Evolutionary conservation across 2,329 filamentous ascomycete genomes (phyloP), one percentile per base, ranked within the genome.

Genomic region (Monilinia polystroma): DNA sequence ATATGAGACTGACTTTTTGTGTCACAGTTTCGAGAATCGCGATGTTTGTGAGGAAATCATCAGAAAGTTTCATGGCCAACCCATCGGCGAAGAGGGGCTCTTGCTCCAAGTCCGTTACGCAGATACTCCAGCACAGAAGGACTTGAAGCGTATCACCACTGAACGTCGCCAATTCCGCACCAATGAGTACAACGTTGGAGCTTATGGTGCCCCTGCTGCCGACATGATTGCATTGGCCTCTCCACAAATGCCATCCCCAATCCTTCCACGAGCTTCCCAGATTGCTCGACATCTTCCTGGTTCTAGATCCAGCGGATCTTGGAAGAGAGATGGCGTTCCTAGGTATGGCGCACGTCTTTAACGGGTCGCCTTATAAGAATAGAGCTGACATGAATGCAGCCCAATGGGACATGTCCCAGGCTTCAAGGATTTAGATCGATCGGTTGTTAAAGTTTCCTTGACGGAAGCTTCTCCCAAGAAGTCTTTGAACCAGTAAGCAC

Each of bases 141-240:
- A 95, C 76, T 84, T 99, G 73, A 99, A 99, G 84, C 90, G 95
- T 71, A 90, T 97, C 77, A 98, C 94, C 53, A 93, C 95, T 43
- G 93, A 97, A 77, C 92, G 93, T 67, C 93, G 95, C 69, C 92
- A 96, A 76, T 98, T 97, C 81, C 92, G 95, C 68, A 95, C 94
- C 67, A 95, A 95, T 67, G 95, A 98, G 81, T 98, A 98, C 80
- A 93, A 93, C 74, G 88, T 89, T 69, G 86, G 87, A 67, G 87
- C 87, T 54, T 89, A 89, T 72, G 87, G 87, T 68, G 87, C 85
- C 68, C 65, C 72, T 47, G 70, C 71, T 63, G 71, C 65, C 51
- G 64, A 66, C 14, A 62, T 66, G 64, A 64, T 73, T 14, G 68
- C 73, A 84, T 68, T 89, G 62, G 83, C 85, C 73, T 82, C 79